These are phyloP conservation scores for Backusella westeae DNA, from an alignment of 192 early-diverging fungal species.

Conservation along the genomic window DNA sequence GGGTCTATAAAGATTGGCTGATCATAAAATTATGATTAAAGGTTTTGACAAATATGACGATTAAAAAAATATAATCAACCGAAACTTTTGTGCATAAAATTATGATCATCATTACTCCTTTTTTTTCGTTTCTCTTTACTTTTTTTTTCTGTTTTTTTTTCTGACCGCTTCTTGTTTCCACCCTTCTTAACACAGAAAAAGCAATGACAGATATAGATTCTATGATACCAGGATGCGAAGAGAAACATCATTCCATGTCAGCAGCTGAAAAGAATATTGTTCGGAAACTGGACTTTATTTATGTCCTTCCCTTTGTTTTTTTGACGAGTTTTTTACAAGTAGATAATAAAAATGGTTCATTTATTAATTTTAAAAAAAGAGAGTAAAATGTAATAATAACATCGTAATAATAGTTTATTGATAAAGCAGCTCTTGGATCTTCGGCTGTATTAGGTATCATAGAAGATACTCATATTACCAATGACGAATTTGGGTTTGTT, in stretches of 20 bases:
- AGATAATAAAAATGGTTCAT: neutral
- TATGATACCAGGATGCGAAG: neutral
- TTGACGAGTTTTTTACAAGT: constrained; percentile 18
- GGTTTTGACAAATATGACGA: too few relatives aligned
- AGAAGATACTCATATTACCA: constrained; percentile 11
- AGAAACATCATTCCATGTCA: neutral
- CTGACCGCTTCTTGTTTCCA: too few relatives aligned
- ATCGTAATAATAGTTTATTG: constrained; percentile 18
- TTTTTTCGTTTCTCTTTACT: neutral
- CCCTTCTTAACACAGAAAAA: neutral
- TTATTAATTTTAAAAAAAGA: neutral
- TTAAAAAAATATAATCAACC: too few relatives aligned
- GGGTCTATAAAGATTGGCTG: too few relatives aligned
- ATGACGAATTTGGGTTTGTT: constrained; percentile 13
- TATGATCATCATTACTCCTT: neutral
- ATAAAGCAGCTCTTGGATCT: constrained; percentile 23
- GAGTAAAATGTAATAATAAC: neutral
- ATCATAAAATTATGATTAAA: too few relatives aligned
- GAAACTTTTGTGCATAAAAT: neutral
- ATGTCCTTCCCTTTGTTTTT: constrained; percentile 16
- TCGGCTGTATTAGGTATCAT: constrained; percentile 22
- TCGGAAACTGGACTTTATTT: neutral
- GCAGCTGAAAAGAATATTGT: neutral
- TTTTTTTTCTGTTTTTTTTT: neutral
- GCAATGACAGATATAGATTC: neutral